Conservation (phyloP, 2,329 filamentous ascomycete genomes). For the Calonectria hawksworthii region DNA sequence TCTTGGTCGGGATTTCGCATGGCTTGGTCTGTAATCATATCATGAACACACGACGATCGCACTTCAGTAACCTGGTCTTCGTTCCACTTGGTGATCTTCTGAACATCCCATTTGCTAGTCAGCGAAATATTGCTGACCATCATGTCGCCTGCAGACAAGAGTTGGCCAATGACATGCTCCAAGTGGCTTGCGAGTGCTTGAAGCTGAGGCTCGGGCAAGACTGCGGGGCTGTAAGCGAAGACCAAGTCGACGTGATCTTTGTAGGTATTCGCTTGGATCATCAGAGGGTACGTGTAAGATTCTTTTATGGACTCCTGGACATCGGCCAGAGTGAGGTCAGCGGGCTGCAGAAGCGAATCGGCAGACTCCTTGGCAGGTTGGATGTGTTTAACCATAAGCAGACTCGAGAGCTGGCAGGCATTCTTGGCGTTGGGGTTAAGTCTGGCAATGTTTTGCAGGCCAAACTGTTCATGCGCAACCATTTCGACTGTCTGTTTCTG, state of each 20-base stretch:
- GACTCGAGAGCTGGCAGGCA: constrained; percentile 43
- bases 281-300: not conserved
- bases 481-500: constrained; percentile 34
- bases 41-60: not conserved
- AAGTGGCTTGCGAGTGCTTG: not conserved
- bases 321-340: not conserved
- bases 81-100: constrained; percentile 2
- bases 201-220: not conserved
- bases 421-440: constrained; percentile 29
- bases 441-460: constrained; percentile 48
- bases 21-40: not conserved
- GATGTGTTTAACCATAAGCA: constrained; percentile 47
- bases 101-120: not conserved
- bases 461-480: constrained; percentile 48
- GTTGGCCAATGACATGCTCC: not conserved
- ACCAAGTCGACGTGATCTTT: not conserved
- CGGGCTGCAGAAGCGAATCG: not conserved
- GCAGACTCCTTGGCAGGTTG: not conserved
- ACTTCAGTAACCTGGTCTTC: not conserved
- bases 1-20: not conserved
- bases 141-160: not conserved
- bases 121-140: not conserved
- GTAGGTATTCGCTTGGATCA: not conserved
- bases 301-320: not conserved
- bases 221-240: not conserved